Evolutionary conservation across 305 asterid species (phyloP), one percentile per base, ranked within the genome.

Genomic region (Petunia hybrid): DNA sequence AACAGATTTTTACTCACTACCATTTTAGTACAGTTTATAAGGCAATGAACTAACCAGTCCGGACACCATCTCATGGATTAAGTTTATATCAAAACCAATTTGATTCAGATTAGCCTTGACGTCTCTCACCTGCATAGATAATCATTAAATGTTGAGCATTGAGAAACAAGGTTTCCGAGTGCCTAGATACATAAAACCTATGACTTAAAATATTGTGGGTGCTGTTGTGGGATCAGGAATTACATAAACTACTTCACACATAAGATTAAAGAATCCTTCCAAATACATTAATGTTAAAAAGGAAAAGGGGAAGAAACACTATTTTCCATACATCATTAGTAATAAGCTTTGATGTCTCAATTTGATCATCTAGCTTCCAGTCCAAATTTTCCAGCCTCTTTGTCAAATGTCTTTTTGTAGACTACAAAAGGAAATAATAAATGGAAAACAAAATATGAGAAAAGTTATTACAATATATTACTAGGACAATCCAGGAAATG

Each of bases 291-390:
- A 74, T 8, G 51, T 38, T 39, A 14, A 55, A 22, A 38, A 53
- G 64, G 79, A 75, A 9, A 75, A 55, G 0, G 39, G 79, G 38
- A 55, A 75, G 51, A 75, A 75, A 14, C 38, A 9, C 14, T 75
- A 5, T 38, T 55, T 51, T 84, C 66, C 94, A 16, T 93, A 93
- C 97, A 87, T 93, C 97, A 84, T 85, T 86, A 83, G 89, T 77
- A 76, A 93, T 82, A 82, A 86, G 89, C 84, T 87, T 89, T 38
- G 97, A 89, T 62, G 82, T 85, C 80, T 91, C 94, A 85, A 83
- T 89, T 88, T 91, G 97, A 86, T 90, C 97, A 77, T 93, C 97
- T 83, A 91, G 60, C 87, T 93, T 93, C 92, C 92, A 87, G 48
- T 93, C 97, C 88, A 93, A 88, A 86, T 79, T 88, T 84, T 93